phyloP scores from a whole-genome alignment of 2,329 filamentous ascomycete genomes.

The Ophiostoma ips region DNA sequence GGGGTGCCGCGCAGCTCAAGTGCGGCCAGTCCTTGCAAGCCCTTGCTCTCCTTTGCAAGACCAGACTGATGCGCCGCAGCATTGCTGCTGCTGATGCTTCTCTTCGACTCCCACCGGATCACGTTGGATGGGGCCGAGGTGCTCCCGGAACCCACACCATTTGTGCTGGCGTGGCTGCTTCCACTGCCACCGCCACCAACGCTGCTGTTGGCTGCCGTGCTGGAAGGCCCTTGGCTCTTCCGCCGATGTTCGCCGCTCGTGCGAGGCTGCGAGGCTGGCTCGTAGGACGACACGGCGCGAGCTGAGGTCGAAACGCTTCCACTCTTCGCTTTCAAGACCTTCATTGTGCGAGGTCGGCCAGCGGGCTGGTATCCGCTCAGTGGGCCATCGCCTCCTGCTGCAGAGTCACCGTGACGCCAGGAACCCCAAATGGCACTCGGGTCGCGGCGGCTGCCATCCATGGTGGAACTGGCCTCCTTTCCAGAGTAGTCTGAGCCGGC shows the following conservation, averaged over 20 bases:
- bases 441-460: constrained; percentile 27
- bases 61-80: constrained; percentile 20
- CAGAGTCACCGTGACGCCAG: constrained; percentile 47
- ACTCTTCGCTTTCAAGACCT: constrained; percentile 72
- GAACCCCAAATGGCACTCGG: constrained; percentile 51
- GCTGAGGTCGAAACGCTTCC: constrained; percentile 30
- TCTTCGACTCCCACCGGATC: constrained; percentile 39
- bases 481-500: constrained; percentile 15
- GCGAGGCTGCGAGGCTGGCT: constrained; percentile 32
- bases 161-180: constrained; percentile 9
- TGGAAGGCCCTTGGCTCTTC: constrained; percentile 32
- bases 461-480: constrained; percentile 16
- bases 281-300: constrained; percentile 37
- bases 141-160: constrained; percentile 2
- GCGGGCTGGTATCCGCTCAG: constrained; percentile 58
- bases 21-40: constrained; percentile 13
- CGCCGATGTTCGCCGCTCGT: constrained; percentile 35
- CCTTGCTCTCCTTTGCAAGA: constrained; percentile 23
- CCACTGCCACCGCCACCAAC: background rate
- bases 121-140: constrained; percentile 10
- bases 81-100: constrained; percentile 26
- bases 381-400: constrained; percentile 38
- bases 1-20: constrained; percentile 23
- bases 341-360: constrained; percentile 61
- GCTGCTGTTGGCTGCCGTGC: constrained; percentile 3